A percentile compares a stretch with the other conserved stretches of the same genome.
These are phyloP conservation scores for Cyathus striatus DNA, from an alignment of 768 basidiomycete genomes.

Conservation along the genomic window DNA sequence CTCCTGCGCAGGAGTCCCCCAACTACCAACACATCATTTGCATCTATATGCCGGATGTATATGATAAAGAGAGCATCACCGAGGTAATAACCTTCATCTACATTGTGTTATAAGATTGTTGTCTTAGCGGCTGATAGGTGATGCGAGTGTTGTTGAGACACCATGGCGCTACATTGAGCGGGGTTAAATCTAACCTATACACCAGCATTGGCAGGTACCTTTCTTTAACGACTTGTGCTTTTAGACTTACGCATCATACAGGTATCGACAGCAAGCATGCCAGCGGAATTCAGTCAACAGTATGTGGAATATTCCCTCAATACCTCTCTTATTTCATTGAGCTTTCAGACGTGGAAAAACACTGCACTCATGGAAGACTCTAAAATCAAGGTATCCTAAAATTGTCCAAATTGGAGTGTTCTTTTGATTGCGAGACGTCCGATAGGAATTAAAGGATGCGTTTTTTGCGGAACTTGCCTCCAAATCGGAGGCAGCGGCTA, in stretches of 20 bases:
- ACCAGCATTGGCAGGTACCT: constrained; percentile 45
- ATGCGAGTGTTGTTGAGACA: constrained; percentile 64
- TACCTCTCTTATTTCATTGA: neutral
- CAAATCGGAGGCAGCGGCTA: constrained; percentile 5
- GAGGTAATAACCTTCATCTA: constrained; percentile 29
- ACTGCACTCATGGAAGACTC: constrained; percentile 49
- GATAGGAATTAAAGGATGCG: constrained; percentile 58
- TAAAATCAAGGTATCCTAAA: constrained; percentile 50
- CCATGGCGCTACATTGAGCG: constrained; percentile 60
- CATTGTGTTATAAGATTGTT: neutral
- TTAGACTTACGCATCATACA: constrained; percentile 10
- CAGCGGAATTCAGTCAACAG: constrained; percentile 69
- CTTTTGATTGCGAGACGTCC: neutral
- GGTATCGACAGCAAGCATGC: constrained; percentile 75
- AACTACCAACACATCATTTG: constrained; percentile 65
- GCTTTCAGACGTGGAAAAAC: constrained; percentile 62
- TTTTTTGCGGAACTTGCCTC: constrained; percentile 45
- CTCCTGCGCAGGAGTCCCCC: constrained; percentile 37
- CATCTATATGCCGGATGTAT: constrained; percentile 67
- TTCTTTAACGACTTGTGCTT: neutral
- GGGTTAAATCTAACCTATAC: constrained; percentile 71
- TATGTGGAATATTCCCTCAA: no score
- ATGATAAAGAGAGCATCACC: constrained; percentile 54
- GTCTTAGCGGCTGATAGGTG: constrained; percentile 35
- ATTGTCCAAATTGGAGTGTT: constrained; percentile 1